Base-by-base conservation (phyloP, 2,329 filamentous ascomycete genomes). In the Penicillium fuscoglaucum region DNA sequence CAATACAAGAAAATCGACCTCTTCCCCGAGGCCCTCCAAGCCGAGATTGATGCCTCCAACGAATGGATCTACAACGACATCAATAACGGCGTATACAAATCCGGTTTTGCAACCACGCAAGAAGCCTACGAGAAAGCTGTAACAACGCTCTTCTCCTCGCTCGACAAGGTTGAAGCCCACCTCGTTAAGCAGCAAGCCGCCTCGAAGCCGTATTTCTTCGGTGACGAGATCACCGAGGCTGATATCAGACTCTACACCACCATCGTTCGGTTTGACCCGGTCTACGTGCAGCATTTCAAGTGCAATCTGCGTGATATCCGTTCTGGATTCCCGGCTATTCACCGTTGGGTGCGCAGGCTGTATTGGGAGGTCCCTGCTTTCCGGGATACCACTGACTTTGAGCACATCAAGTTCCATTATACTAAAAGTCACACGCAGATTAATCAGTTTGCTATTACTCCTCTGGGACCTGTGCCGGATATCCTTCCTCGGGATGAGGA, bases 371-470 rank as follows among this genome's bases (percentile, higher is more conserved):
- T 86, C 26, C 81, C 86, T 0, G 91, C 91, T 2, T 97, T 96
- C 78, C 80, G 80, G 62, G 85, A 90, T 52, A 95, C 92, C 61
- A 96, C 93, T 24, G 85, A 97, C 75, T 96, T 96, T 74, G 85
- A 96, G 74, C 95, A 99, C 78, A 98, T 98, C 80, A 97, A 96
- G 84, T 89, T 83, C 45, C 86, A 88, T 68, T 88, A 88, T 71
- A 88, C 85, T 2, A 86, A 85, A 78, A 86, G 83, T 63, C 86
- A 88, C 73, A 78, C 73, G 64, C 85, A 87, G 75, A 88, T 88
- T 66, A 88, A 88, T 70, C 84, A 71, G 47, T 82, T 81, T 72
- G 77, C 82, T 40, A 96, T 99, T 71, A 93, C 91, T 26, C 93
- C 93, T 1, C 72, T 96, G 17, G 93, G 93, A 0, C 93, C 95